A percentile compares a stretch with the other conserved stretches of the same genome.
Evolutionary conservation across 176 grass and related monocot genomes (phyloP).

Genomic region (Carex kokanica): DNA sequence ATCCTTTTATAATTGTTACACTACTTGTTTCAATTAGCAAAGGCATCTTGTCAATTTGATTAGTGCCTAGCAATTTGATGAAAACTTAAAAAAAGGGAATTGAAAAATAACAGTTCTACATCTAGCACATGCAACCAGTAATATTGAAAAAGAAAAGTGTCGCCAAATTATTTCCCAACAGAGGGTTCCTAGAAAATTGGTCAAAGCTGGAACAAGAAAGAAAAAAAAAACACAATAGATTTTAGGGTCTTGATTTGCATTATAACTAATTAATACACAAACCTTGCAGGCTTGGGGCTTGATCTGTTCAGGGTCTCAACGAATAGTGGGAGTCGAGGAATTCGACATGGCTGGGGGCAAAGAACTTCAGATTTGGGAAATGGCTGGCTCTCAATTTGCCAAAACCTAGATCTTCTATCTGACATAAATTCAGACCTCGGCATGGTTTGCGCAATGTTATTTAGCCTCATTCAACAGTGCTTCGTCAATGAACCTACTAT

Average conservation of each 20-base stretch:
- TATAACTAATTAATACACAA: not conserved
- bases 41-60: not conserved
- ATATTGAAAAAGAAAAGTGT: not conserved
- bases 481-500: conserved; percentile 42
- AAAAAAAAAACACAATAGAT: no score
- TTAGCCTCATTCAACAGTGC: conserved; percentile 35
- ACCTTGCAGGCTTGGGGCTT: conserved; percentile 44
- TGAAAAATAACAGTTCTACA: not conserved
- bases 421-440: conserved; percentile 35
- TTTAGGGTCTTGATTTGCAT: no score
- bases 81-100: not conserved
- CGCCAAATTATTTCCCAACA: not conserved
- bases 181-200: not conserved
- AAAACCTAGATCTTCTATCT: conserved; percentile 74
- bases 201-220: not conserved
- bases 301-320: conserved; percentile 38
- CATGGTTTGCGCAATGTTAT: conserved; percentile 35
- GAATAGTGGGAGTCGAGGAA: conserved; percentile 23
- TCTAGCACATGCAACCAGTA: no score
- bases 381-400: conserved; percentile 57
- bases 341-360: conserved; percentile 63
- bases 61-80: not conserved
- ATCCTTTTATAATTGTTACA: not conserved
- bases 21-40: not conserved
- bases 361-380: conserved; percentile 43